Evolutionary conservation across 140 eudicot genomes (phyloP).

Genomic region (Anethum foeniculum): DNA sequence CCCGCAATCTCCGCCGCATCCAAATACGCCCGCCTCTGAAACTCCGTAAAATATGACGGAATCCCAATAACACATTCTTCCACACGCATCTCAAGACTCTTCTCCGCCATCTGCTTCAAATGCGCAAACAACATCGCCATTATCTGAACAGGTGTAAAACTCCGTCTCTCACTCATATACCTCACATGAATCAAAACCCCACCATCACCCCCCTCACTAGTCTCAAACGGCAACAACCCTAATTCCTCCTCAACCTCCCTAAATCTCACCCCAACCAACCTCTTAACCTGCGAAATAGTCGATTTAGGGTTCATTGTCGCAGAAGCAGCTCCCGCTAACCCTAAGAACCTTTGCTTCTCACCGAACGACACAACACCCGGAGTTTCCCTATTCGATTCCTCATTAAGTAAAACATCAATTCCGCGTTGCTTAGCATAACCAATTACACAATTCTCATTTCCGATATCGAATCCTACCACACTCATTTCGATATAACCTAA

Average conservation of each 20-base stretch:
- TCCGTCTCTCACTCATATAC: conserved; percentile 40
- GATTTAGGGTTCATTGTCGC: conserved; percentile 93
- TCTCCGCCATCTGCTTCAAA: conserved; percentile 71
- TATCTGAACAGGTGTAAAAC: conserved; percentile 77
- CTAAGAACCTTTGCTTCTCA: conserved; percentile 87
- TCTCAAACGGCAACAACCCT: conserved; percentile 57
- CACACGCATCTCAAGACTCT: conserved; percentile 48
- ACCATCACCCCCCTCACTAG: conserved; percentile 66
- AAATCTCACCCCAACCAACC: conserved; percentile 56
- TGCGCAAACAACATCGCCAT: conserved; percentile 82
- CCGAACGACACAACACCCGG: conserved; percentile 90
- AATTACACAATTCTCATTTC: conserved; percentile 82
- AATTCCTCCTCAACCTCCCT: conserved; percentile 52
- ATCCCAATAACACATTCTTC: conserved; percentile 79
- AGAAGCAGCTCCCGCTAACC: conserved; percentile 82
- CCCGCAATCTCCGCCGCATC: conserved; percentile 87
- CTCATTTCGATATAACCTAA: conserved; percentile 45
- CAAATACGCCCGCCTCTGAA: conserved; percentile 79
- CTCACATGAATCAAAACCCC: conserved; percentile 65
- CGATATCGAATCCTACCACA: conserved; percentile 88
- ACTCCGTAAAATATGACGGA: conserved; percentile 78
- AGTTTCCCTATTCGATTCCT: conserved; percentile 84
- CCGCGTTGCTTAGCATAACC: conserved; percentile 75
- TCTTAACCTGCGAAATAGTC: conserved; percentile 78
- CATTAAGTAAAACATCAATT: conserved; percentile 73